Evolutionary conservation across 805 yeast genomes (phyloP).

Genomic region (Wickerhamomyces chaumierensis): DNA sequence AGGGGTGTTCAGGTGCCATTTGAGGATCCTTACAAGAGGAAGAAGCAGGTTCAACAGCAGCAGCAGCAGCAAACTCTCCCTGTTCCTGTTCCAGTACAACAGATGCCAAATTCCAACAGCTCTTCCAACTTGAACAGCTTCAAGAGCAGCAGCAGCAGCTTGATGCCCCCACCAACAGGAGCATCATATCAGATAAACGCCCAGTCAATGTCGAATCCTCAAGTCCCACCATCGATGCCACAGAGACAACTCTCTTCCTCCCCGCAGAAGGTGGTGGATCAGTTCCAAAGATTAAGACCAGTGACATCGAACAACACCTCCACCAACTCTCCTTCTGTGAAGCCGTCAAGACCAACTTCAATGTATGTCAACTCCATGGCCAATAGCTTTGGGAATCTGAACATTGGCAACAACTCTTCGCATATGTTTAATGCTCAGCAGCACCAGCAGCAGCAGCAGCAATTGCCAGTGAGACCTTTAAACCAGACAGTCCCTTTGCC

Average conservation of each 20-base stretch:
- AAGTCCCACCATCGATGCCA: conserved; percentile 2
- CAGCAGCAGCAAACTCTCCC: conserved; percentile 3
- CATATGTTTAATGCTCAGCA: not conserved
- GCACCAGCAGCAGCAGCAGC: not conserved
- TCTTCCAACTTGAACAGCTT: not conserved
- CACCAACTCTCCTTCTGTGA: conserved; percentile 8
- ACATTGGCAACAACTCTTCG: conserved; percentile 1
- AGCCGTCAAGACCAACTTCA: conserved; percentile 13
- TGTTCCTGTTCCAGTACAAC: conserved; percentile 1
- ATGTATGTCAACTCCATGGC: conserved; percentile 11
- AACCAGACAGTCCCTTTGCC: conserved; percentile 8
- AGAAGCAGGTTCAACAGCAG: conserved; percentile 9
- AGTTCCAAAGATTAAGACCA: conserved; percentile 3
- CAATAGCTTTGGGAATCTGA: conserved; percentile 7
- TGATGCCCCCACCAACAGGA: too few species aligned
- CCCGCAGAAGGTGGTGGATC: conserved; percentile 2
- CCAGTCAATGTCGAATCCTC: conserved; percentile 3
- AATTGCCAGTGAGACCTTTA: too few species aligned
- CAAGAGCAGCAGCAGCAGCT: too few species aligned
- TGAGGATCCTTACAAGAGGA: conserved; percentile 24
- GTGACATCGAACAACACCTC: not conserved
- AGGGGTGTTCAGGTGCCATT: conserved; percentile 36
- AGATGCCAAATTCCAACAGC: not conserved
- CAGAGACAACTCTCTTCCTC: too few species aligned
- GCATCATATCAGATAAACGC: not conserved